Base-by-base conservation (phyloP, 2,329 filamentous ascomycete genomes). In the Epichloe uncinata region DNA sequence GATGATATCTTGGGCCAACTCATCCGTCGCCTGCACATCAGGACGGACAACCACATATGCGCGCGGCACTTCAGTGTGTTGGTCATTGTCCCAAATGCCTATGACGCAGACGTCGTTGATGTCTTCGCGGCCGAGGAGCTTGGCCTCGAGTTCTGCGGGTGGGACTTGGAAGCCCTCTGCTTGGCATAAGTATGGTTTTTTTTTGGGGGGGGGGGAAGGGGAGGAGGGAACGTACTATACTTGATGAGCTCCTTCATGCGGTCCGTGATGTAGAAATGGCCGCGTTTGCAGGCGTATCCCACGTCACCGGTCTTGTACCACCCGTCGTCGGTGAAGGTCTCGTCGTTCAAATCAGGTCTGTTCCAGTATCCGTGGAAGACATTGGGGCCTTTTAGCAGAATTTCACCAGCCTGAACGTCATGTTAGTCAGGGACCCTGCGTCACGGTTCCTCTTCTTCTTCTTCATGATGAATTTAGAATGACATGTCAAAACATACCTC, bases 291-390 rank as follows among this genome's bases (percentile, higher is more conserved):
- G 59, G 86, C 79, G 55, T 86, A 82, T 4, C 87, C 86, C 26
- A 95, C 81, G 60, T 96, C 90, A 2, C 90, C 90, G 0, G 90
- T 95, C 66, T 84, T 90, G 74, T 95, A 95, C 71, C 82, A 96
- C 1, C 87, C 87, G 55, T 94, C 87, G 0, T 70, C 57, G 2
- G 84, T 85, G 53, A 93, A 80, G 0, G 84, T 81, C 43, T 87
- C 81, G 2, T 70, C 72, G 3, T 87, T 88, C 3, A 82, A 79
- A 54, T 84, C 77, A 0, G 80, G 76, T 51, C 85, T 85, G 59
- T 88, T 87, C 57, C 84, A 74, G 61, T 91, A 95, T 1, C 86
- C 88, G 57, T 78, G 73, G 68, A 90, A 90, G 16, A 91, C 71
- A 53, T 93, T 93, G 0, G 87, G 87, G 0, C 88, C 88, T 51